A percentile compares a stretch with the other conserved stretches of the same genome.
phyloP scores from a whole-genome alignment of 768 basidiomycete genomes.

The Leccinum sublutescens region DNA sequence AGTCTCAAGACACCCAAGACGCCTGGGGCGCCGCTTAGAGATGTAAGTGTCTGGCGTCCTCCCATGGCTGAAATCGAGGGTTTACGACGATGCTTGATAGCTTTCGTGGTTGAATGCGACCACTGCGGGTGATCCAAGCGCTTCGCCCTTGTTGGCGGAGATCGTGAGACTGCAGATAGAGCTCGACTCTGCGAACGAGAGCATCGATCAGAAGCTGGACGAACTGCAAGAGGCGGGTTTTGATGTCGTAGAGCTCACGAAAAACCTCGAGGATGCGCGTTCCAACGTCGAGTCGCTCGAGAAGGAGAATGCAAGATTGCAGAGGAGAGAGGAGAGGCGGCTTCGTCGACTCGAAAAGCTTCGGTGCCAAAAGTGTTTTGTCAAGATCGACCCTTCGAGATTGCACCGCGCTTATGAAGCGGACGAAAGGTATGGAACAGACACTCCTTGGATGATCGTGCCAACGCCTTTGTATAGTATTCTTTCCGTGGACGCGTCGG shows the following conservation, averaged over 20 bases:
- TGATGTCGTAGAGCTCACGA: slow-evolving; percentile 67
- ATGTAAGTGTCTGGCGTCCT: slow-evolving; percentile 46
- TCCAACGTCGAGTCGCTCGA: slow-evolving; percentile 54
- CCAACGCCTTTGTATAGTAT: slow-evolving; percentile 39
- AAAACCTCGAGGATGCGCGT: slow-evolving; percentile 71
- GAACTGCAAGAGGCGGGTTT: slow-evolving; percentile 79
- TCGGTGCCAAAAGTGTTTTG: slow-evolving; percentile 68
- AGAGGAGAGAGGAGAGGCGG: slow-evolving; percentile 69
- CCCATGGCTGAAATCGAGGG: background rate
- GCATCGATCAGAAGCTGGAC: slow-evolving; percentile 86
- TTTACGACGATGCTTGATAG: slow-evolving; percentile 35
- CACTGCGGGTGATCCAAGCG: slow-evolving; percentile 47
- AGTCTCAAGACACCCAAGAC: slow-evolving; percentile 70
- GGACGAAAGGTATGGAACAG: slow-evolving; percentile 59
- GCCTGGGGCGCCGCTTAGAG: slow-evolving; percentile 73
- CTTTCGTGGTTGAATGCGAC: slow-evolving; percentile 73
- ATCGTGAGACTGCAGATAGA: slow-evolving; percentile 72
- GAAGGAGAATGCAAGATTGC: slow-evolving; percentile 64
- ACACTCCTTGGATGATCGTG: background rate
- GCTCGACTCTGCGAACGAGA: slow-evolving; percentile 76
- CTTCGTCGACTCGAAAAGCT: slow-evolving; percentile 55
- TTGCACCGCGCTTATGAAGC: slow-evolving; percentile 39
- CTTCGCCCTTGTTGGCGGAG: slow-evolving; percentile 66
- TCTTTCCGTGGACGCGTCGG: slow-evolving; percentile 44
- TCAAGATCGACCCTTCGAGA: slow-evolving; percentile 54